These are phyloP conservation scores for Aspergillus neoniger DNA, from an alignment of 2,329 filamentous ascomycete species.

Conservation along the genomic window DNA sequence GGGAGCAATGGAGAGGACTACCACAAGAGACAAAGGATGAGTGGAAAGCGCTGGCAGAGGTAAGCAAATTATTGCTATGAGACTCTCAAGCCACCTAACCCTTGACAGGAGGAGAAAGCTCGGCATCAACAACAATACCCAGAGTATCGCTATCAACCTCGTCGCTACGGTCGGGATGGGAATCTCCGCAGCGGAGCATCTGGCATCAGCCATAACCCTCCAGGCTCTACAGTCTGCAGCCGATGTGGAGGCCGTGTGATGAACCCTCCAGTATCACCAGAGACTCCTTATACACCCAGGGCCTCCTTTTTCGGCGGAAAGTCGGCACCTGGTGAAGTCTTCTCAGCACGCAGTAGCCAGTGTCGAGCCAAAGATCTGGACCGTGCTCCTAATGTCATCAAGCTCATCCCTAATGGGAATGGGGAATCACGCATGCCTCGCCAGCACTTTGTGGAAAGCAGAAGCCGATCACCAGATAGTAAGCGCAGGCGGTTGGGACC, in stretches of 20 bases:
- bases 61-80: slow-evolving; percentile 34
- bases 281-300: slow-evolving; percentile 43
- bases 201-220: slow-evolving; percentile 39
- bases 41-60: slow-evolving; percentile 89
- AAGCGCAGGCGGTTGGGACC: slow-evolving; percentile 66
- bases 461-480: slow-evolving; percentile 54
- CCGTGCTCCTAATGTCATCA: slow-evolving; percentile 28
- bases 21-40: slow-evolving; percentile 71
- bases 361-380: slow-evolving; percentile 27
- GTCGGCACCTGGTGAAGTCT: slow-evolving; percentile 32
- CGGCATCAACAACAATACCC: slow-evolving; percentile 89
- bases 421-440: slow-evolving; percentile 27
- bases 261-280: slow-evolving; percentile 47
- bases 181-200: slow-evolving; percentile 39
- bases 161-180: slow-evolving; percentile 62
- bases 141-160: slow-evolving; percentile 90
- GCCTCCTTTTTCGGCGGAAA: slow-evolving; percentile 35
- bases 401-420: slow-evolving; percentile 22
- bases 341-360: slow-evolving; percentile 26
- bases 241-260: slow-evolving; percentile 52
- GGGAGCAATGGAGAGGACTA: slow-evolving; percentile 84
- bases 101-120: slow-evolving; percentile 74
- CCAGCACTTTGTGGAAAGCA: slow-evolving; percentile 33
- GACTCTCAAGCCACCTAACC: slow-evolving; percentile 7
- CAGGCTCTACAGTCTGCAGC: slow-evolving; percentile 41